Percentiles rank a stretch among this genome's conserved stretches.
Conservation (phyloP, 805 yeast genomes). For the Candida incommunis region DNA sequence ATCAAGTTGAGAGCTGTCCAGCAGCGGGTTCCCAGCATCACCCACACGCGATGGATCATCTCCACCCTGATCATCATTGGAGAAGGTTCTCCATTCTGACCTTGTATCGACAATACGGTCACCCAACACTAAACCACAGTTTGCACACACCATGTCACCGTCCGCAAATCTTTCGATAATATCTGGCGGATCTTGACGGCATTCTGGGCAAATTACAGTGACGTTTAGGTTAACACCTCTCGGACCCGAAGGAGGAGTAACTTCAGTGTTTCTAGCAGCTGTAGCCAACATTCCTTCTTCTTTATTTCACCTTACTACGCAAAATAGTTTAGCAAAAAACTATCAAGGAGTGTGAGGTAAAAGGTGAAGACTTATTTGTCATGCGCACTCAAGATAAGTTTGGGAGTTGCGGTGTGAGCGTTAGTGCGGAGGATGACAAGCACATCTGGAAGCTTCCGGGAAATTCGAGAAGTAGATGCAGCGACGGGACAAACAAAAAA, state of each 20-base stretch:
- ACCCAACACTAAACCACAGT: slow-evolving; percentile 88
- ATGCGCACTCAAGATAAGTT: too few species aligned
- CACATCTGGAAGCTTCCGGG: too few species aligned
- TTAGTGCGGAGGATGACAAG: too few species aligned
- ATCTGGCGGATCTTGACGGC: slow-evolving; percentile 92
- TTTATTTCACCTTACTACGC: too few species aligned
- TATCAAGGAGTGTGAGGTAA: too few species aligned
- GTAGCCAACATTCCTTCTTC: slow-evolving; percentile 1
- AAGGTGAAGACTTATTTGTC: too few species aligned
- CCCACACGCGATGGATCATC: slow-evolving; percentile 99
- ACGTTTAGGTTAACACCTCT: slow-evolving; percentile 51
- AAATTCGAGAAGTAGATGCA: too few species aligned
- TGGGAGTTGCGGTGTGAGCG: too few species aligned
- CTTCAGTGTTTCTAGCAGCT: neutral
- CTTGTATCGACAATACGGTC: slow-evolving; percentile 88
- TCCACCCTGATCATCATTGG: slow-evolving; percentile 95
- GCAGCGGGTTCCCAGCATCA: slow-evolving; percentile 84
- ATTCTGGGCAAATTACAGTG: slow-evolving; percentile 86
- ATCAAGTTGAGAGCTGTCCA: slow-evolving; percentile 83
- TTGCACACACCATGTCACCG: slow-evolving; percentile 97
- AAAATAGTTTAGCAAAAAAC: too few species aligned
- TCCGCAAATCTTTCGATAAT: slow-evolving; percentile 89
- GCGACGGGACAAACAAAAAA: too few species aligned
- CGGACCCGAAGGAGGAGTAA: neutral
- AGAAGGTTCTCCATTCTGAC: slow-evolving; percentile 97